Percentiles rank a stretch among this genome's conserved stretches.
Evolutionary conservation across 768 basidiomycete genomes (phyloP).

Genomic region (Auricularia sp.): DNA sequence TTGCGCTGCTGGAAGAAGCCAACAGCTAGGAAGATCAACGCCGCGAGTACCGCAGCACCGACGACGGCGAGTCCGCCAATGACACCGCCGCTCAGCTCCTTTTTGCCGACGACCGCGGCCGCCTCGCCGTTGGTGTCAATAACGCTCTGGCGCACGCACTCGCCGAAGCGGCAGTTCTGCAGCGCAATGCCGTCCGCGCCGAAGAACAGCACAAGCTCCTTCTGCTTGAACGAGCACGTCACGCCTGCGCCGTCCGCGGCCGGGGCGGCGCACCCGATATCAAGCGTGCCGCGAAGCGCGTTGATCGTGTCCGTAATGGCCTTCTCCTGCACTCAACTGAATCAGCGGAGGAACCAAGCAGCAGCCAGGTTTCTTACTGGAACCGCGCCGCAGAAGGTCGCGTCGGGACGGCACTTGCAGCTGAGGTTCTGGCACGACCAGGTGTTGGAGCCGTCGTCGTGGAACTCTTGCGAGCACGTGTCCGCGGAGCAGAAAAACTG

Average conservation of each 20-base stretch:
- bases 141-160: constrained; percentile 75
- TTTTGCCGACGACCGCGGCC: constrained; percentile 17
- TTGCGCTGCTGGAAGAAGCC: constrained; percentile 53
- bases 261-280: constrained; percentile 52
- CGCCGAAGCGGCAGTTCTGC: constrained; percentile 70
- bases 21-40: constrained; percentile 47
- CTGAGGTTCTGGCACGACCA: constrained; percentile 67
- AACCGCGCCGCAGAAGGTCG: constrained; percentile 65
- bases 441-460: constrained; percentile 29
- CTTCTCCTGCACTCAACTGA: constrained; percentile 9
- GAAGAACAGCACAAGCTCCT: constrained; percentile 54
- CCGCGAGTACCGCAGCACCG: constrained; percentile 48
- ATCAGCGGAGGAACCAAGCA: neutral
- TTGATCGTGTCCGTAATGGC: constrained; percentile 58
- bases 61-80: constrained; percentile 86
- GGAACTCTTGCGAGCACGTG: constrained; percentile 53
- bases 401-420: constrained; percentile 61
- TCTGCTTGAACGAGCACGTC: constrained; percentile 71
- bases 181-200: constrained; percentile 64
- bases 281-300: constrained; percentile 50
- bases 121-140: constrained; percentile 41
- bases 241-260: constrained; percentile 35
- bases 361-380: constrained; percentile 9
- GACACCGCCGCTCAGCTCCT: constrained; percentile 64
- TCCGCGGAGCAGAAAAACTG: constrained; percentile 80